phyloP scores from a whole-genome alignment of 148 eudicot species.

The Simmondsia chinensis region DNA sequence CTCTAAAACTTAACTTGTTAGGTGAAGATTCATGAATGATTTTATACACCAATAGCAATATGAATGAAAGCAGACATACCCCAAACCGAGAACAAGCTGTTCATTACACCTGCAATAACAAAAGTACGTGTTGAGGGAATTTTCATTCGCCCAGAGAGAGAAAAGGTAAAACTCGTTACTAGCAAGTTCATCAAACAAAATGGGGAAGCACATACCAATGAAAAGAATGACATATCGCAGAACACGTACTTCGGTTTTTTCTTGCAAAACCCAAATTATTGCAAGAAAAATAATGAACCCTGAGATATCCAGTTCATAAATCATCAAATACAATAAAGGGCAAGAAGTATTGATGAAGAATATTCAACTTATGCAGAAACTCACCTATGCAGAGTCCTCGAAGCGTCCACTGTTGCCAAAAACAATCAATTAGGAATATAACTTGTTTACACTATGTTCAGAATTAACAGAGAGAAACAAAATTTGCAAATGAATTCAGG shows the following conservation, averaged over 20 bases:
- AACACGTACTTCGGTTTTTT: conserved; percentile 52
- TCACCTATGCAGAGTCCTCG: conserved; percentile 94
- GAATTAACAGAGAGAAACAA: conserved; percentile 5
- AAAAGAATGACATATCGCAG: conserved; percentile 89
- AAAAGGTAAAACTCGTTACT: neutral
- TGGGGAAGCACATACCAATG: conserved; percentile 51
- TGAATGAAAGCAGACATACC: conserved; percentile 33
- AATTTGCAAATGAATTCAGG: conserved; percentile 5
- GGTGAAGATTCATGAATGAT: no score
- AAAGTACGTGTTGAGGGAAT: neutral
- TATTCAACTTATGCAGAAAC: no score
- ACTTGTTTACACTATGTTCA: no score
- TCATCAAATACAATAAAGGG: neutral
- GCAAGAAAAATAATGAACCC: conserved; percentile 85
- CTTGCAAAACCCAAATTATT: conserved; percentile 79
- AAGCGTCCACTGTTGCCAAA: conserved; percentile 99
- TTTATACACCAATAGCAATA: no score
- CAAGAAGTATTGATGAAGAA: neutral
- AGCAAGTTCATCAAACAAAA: neutral
- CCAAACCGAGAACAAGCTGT: conserved; percentile 92
- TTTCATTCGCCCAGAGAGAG: neutral
- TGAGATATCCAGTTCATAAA: conserved; percentile 20
- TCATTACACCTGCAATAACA: conserved; percentile 82
- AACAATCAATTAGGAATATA: no score
- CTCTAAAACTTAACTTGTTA: no score